Evolutionary conservation across 2,329 filamentous ascomycete genomes (phyloP), one percentile per base, ranked within the genome.

Genomic region (Cryphonectria naterciae): DNA sequence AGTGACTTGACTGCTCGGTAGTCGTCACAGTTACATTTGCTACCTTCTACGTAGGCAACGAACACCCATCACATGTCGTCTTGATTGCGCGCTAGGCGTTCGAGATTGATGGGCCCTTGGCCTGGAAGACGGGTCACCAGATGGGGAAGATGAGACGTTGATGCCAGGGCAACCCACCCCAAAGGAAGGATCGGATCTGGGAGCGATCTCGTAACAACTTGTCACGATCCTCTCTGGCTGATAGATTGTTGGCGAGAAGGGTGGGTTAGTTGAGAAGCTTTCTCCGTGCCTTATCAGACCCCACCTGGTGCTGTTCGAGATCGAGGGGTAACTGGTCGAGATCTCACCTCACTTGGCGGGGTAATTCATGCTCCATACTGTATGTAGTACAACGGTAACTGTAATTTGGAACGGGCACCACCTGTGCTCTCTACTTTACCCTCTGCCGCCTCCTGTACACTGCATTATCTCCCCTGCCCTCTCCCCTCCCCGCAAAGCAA

Each of bases 281-380:
- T n/a, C 35, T 25, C 25, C 60, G 22, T 28, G 61, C 37, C 22
- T 25, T 28, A 43, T 19, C 61, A 64, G 61, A 32, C 61, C 35
- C 61, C 61, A 64, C 61, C 61, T 28, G 39, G 32, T 63, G 35
- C n/a, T 19, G 37, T 46, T 28, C 37, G 15, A 64, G 39, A 64
- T 43, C 39, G 61, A 64, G 61, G 61, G 61, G 39, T 64, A 64
- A 46, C 58, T 64, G 61, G 61, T 46, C 15, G 61, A 43, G 61
- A 64, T 64, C 61, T 64, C 61, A 66, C 49, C 64, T 52, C 64
- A 52, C 56, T 41, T 62, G 66, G 66, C 66, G 58, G 66, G 66
- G 60, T 68, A 61, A 43, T 61, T 15, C 25, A 49, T 22, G 46
- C 46, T 49, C 46, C 46, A 49, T 49, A 49, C 46, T n/a, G 46